Percentiles rank a stretch among this genome's conserved stretches.
Conservation (phyloP, 1,284 basidiomycete genomes). For the Leucocoprinus gongylophorus region DNA sequence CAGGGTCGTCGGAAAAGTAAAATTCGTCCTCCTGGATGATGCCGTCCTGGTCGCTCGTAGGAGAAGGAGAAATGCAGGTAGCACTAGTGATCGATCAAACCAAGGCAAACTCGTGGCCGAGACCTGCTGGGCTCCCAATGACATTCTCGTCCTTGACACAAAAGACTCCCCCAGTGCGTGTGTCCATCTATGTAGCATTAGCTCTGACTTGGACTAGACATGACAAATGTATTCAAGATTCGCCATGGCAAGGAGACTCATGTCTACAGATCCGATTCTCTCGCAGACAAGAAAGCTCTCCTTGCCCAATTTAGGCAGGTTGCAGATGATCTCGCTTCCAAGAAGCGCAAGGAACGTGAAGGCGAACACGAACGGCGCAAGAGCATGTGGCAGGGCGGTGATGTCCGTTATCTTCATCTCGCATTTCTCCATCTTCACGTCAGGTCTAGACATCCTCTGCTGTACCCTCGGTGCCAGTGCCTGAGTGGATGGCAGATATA, state of each 20-base stretch:
- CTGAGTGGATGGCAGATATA: constrained; percentile 67
- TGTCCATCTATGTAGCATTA: neutral
- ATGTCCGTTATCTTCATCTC: constrained; percentile 36
- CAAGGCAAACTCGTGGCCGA: constrained; percentile 85
- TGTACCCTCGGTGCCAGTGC: constrained; percentile 46
- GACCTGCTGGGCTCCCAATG: constrained; percentile 84
- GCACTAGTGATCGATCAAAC: constrained; percentile 31
- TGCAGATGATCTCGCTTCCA: constrained; percentile 84
- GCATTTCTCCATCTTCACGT: constrained; percentile 2
- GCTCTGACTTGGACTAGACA: constrained; percentile 41
- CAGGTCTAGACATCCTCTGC: constrained; percentile 31
- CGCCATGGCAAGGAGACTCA: constrained; percentile 89
- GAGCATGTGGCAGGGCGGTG: constrained; percentile 58
- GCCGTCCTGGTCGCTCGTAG: constrained; percentile 79
- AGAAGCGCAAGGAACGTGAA: constrained; percentile 86
- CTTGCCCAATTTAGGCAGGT: constrained; percentile 85
- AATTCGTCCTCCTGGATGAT: constrained; percentile 90
- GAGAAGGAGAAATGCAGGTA: constrained; percentile 47
- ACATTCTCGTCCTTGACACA: constrained; percentile 91
- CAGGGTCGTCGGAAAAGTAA: constrained; percentile 82
- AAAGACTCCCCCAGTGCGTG: constrained; percentile 85
- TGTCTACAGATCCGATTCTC: constrained; percentile 81
- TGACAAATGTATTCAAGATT: constrained; percentile 96
- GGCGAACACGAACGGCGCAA: constrained; percentile 85
- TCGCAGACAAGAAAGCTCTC: constrained; percentile 82